Conservation (phyloP, 192 early-diverging fungal species). For the Chytriomyces sp. region DNA sequence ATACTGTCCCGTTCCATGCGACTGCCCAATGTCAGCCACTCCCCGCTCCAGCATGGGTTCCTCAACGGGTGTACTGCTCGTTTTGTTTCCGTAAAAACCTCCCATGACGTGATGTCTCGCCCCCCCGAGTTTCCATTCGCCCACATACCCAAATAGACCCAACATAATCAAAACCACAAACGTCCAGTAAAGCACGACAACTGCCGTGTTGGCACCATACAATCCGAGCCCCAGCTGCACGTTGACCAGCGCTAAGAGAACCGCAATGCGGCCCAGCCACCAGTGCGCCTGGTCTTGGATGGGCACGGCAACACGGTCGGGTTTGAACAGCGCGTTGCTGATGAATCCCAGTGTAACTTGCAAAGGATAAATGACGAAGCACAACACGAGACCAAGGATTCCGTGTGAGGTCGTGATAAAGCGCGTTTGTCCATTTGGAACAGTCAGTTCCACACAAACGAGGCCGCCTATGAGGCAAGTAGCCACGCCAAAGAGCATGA, state of each 20-base stretch:
- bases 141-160: slow-evolving; percentile 4
- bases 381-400: slow-evolving; percentile 9
- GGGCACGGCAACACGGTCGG: slow-evolving; percentile 27
- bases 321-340: slow-evolving; percentile 20
- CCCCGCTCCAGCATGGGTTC: neutral
- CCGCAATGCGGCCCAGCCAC: slow-evolving; percentile 44
- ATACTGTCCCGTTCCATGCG: neutral
- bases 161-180: neutral
- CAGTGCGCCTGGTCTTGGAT: slow-evolving; percentile 44
- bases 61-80: neutral
- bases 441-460: slow-evolving; percentile 25
- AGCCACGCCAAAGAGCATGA: slow-evolving; percentile 36
- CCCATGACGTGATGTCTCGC: slow-evolving; percentile 44
- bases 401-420: slow-evolving; percentile 25
- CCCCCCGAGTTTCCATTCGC: neutral
- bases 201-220: neutral
- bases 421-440: neutral
- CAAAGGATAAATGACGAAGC: neutral
- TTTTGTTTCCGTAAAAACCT: neutral
- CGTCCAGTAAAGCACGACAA: slow-evolving; percentile 1
- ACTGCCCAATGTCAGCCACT: neutral
- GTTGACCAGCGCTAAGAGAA: slow-evolving; percentile 43
- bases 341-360: slow-evolving; percentile 40
- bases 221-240: slow-evolving; percentile 35
- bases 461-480: slow-evolving; percentile 19